Evolutionary conservation across 1,284 basidiomycete genomes (phyloP), one percentile per base, ranked within the genome.

Genomic region (Grifola frondosa): DNA sequence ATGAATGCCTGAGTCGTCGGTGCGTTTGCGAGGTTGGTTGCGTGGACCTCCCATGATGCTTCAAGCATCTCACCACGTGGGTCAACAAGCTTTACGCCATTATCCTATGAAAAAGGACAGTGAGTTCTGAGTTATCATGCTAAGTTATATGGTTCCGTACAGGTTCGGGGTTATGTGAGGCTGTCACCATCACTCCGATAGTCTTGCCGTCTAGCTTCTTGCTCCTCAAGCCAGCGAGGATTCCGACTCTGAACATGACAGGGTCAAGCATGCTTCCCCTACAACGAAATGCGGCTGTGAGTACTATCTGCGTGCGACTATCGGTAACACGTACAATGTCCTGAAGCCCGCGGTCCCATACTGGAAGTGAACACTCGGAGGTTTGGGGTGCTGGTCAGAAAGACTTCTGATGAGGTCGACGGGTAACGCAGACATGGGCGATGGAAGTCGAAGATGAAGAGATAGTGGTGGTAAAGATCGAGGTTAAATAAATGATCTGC

Each of bases 1-100:
- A 95, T 61, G 63, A 99, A 83, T 24, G 84, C 84, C 33, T 82
- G 77, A 7, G 85, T 81, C 15, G 80, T 81, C 10, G 76, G 56
- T 16, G 92, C 91, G 65, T 99, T 99, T 47, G 95, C 90, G n/a
- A 99, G 71, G 5, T 68, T 66, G 6, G 97, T 96, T 16, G 96
- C 95, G 62, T 96, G 81, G 0, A 66, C 63, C 66, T 99, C 97
- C 97, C 97, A 99, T 24, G 90, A 79, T 1, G 88, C 73, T 60
- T 96, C 90, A n/a, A 99, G 80, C 97, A 99, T 99, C 66, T 99
- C 97, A n/a, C 97, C 97, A 11, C 83, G 83, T 13, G 97, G 91
- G 69, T 99, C 97, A 32, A 99, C 92, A 38, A 99, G 81, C 67
- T 99, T 99, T 50, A 98, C 92, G 25, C 97, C 97, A 65, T 99